Conservation (phyloP, 202 grass and related monocot species). For the Zoysia matrella region DNA sequence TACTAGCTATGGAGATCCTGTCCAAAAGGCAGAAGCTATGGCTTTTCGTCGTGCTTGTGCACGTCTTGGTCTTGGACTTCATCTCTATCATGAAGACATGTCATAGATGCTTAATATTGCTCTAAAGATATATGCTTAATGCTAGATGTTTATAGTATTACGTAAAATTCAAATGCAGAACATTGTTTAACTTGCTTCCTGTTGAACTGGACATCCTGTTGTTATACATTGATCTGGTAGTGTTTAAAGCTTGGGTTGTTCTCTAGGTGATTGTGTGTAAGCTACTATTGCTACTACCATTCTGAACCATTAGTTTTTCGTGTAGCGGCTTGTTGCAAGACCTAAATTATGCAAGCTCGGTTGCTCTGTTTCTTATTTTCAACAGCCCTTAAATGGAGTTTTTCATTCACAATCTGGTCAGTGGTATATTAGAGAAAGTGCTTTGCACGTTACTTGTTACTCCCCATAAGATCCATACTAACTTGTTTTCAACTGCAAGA, state of each 20-base stretch:
- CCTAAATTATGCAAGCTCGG: slow-evolving; percentile 19
- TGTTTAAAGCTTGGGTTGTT: slow-evolving; percentile 40
- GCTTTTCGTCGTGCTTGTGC: slow-evolving; percentile 97
- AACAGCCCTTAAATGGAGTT: slow-evolving; percentile 1
- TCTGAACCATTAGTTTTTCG: slow-evolving; percentile 37
- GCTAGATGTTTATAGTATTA: slow-evolving; percentile 36
- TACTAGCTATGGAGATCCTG: slow-evolving; percentile 75
- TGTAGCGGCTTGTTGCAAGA: slow-evolving; percentile 19
- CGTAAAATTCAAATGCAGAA: slow-evolving; percentile 12
- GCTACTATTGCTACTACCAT: slow-evolving; percentile 14
- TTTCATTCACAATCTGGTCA: slow-evolving; percentile 9
- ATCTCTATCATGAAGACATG: slow-evolving; percentile 95
- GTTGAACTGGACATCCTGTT: slow-evolving; percentile 32
- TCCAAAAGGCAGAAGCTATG: slow-evolving; percentile 98
- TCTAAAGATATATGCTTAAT: slow-evolving; percentile 11
- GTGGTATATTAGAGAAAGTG: slow-evolving; percentile 1
- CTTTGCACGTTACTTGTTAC: slow-evolving; percentile 1
- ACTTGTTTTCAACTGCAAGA: slow-evolving; percentile 6
- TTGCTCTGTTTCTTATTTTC: slow-evolving; percentile 3
- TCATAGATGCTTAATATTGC: slow-evolving; percentile 29
- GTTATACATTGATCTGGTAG: slow-evolving; percentile 28
- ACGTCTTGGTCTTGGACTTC: slow-evolving; percentile 91
- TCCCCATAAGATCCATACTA: neutral
- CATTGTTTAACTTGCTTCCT: slow-evolving; percentile 3
- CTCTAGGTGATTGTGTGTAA: slow-evolving; percentile 46